Percentiles rank a stretch among this genome's conserved stretches.
Conservation (phyloP, 495 filamentous ascomycete species). For the Pyrenula aspistea region DNA sequence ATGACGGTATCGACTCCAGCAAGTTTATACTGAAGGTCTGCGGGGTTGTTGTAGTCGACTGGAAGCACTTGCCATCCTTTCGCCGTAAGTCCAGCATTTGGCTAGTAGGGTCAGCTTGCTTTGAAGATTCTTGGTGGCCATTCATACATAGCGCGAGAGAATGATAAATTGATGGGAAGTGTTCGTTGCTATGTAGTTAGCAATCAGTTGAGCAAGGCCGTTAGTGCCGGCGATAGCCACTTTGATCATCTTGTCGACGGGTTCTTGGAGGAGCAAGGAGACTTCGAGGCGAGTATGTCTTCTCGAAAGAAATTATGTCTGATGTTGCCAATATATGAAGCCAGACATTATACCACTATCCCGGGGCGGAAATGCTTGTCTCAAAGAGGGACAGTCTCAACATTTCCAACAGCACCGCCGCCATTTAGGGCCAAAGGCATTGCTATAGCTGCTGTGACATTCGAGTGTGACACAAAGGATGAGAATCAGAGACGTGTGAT, state of each 20-base stretch:
- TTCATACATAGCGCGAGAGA: conserved; percentile 48
- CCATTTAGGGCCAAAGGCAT: background rate
- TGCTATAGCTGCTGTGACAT: background rate
- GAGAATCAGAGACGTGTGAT: background rate
- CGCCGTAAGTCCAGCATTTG: conserved; percentile 19
- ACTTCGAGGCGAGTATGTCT: no score
- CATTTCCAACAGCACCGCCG: background rate
- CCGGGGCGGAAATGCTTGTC: background rate
- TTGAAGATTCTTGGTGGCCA: conserved; percentile 1
- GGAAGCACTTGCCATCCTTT: conserved; percentile 44
- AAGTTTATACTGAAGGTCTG: conserved; percentile 47
- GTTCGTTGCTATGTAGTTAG: conserved; percentile 38
- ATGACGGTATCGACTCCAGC: conserved; percentile 63
- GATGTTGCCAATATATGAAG: no score
- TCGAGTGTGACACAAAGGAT: background rate
- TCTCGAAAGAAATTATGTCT: no score
- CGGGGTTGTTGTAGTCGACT: conserved; percentile 48
- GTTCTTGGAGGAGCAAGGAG: no score
- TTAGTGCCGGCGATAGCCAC: conserved; percentile 64
- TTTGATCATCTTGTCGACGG: conserved; percentile 40
- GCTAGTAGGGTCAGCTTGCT: conserved; percentile 7
- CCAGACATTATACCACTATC: background rate
- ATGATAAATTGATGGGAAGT: conserved; percentile 54
- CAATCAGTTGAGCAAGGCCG: conserved; percentile 54
- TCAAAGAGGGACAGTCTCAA: background rate